Percentiles rank a stretch among this genome's conserved stretches.
phyloP scores from a whole-genome alignment of 1,284 basidiomycete genomes.

The Schizopora paradoxa region DNA sequence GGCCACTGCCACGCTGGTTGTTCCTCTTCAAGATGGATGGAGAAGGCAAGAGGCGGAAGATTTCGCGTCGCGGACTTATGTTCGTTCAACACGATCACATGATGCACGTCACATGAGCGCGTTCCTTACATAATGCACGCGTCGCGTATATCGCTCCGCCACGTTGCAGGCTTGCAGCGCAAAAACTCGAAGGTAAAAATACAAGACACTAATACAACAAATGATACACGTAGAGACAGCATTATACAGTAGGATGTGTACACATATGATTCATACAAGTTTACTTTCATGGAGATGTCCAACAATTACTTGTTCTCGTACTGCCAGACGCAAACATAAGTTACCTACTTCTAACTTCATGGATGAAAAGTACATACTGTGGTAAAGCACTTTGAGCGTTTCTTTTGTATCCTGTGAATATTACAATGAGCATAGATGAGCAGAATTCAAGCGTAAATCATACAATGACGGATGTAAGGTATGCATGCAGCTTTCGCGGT shows the following conservation, averaged over 20 bases:
- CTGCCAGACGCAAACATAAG: neutral
- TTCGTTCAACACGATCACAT: too few relatives aligned
- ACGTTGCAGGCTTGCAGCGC: neutral
- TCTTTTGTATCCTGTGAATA: constrained; percentile 13
- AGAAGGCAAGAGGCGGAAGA: too few relatives aligned
- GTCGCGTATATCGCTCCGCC: too few relatives aligned
- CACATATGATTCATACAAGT: neutral
- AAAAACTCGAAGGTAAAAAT: neutral
- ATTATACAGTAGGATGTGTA: neutral
- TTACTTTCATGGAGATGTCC: constrained; percentile 5
- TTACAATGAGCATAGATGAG: neutral
- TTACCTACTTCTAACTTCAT: neutral
- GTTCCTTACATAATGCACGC: too few relatives aligned
- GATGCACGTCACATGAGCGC: too few relatives aligned
- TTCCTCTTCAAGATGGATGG: too few relatives aligned
- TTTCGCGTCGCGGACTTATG: too few relatives aligned
- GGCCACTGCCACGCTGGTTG: too few relatives aligned
- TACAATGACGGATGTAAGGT: constrained; percentile 17
- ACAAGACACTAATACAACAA: neutral
- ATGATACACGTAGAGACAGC: neutral
- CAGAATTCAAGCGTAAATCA: neutral
- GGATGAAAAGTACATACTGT: constrained; percentile 10
- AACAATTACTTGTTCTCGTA: constrained; percentile 15
- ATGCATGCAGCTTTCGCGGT: constrained; percentile 12
- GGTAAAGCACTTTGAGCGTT: constrained; percentile 15